Conservation (phyloP, 1,139 yeast species). For the Saccharomyces hybrid region DNA sequence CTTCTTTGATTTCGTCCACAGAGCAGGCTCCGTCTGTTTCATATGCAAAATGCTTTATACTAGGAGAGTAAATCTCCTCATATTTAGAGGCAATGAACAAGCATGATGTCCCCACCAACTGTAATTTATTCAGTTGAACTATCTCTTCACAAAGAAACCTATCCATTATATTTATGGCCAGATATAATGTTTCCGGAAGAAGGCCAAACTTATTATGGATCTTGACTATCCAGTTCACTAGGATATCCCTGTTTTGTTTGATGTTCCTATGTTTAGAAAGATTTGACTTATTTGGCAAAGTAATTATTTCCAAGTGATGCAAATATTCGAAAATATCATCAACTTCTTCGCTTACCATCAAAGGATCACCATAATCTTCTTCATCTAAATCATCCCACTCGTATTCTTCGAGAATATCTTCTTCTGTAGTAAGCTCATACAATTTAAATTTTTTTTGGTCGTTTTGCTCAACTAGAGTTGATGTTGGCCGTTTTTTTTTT, state of each 20-base stretch:
- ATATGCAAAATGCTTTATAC: constrained; percentile 74
- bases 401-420: constrained; percentile 26
- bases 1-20: constrained; percentile 74
- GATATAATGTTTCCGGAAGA: constrained; percentile 79
- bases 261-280: constrained; percentile 63
- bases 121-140: constrained; percentile 74
- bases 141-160: constrained; percentile 71
- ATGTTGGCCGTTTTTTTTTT: constrained; percentile 21
- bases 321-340: constrained; percentile 75
- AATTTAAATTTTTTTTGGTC: constrained; percentile 22
- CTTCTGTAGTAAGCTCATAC: constrained; percentile 17
- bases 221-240: constrained; percentile 91
- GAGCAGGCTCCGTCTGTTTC: constrained; percentile 69
- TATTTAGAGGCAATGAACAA: constrained; percentile 87
- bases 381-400: constrained; percentile 86
- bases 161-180: constrained; percentile 84
- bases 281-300: constrained; percentile 69
- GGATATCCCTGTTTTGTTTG: constrained; percentile 70
- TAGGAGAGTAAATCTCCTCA: constrained; percentile 87
- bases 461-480: constrained; percentile 22
- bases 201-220: constrained; percentile 78
- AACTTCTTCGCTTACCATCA: constrained; percentile 89
- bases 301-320: constrained; percentile 59
- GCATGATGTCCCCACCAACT: constrained; percentile 81
- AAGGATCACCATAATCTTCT: constrained; percentile 81